Evolutionary conservation across 2,329 filamentous ascomycete genomes (phyloP), one percentile per base, ranked within the genome.

Genomic region (Myrmaecium sp.): DNA sequence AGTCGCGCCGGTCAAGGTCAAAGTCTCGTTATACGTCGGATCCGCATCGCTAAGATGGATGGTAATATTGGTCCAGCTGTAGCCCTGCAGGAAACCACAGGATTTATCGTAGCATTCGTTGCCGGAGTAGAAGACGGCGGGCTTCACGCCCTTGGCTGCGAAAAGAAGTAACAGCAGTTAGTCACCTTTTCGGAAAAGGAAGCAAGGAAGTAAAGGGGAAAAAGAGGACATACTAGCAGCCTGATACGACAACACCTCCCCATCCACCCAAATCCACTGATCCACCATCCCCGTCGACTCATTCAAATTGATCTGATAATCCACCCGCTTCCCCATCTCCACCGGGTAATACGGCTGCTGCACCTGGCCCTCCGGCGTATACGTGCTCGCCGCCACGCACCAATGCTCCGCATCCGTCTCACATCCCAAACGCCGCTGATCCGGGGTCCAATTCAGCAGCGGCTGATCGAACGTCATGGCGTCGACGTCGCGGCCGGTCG

Each of bases 81-180:
- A 31, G 9, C 20, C 27, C 9, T 27, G 15, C 11, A 34, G 24
- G 8, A 22, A 30, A 11, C 32, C 30, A 16, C 32, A 34, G 12
- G 23, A 22, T 16, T 25, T 19, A 3, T 10, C 9, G 19, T 20
- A 28, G 27, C 32, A 34, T 13, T 34, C 32, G 6, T 24, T 32
- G 5, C 12, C 27, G 3, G 33, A 61, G 32, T 34, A 34, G 17
- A 34, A 34, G 3, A 34, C 30, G 5, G 21, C 14, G 7, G 32
- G 27, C 19, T 34, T 30, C 27, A 34, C 28, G 3, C 27, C 30
- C 10, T 28, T 18, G 10, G 23, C 28, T 30, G 16, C 1, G 20
- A 15, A 5, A 6, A 2, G 16, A n/a, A n/a, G n/a, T n/a, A n/a
- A n/a, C n/a, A n/a, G n/a, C n/a, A n/a, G n/a, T n/a, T n/a, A n/a